phyloP scores from a whole-genome alignment of 2,329 filamentous ascomycete genomes.

The Penicillium sp. region DNA sequence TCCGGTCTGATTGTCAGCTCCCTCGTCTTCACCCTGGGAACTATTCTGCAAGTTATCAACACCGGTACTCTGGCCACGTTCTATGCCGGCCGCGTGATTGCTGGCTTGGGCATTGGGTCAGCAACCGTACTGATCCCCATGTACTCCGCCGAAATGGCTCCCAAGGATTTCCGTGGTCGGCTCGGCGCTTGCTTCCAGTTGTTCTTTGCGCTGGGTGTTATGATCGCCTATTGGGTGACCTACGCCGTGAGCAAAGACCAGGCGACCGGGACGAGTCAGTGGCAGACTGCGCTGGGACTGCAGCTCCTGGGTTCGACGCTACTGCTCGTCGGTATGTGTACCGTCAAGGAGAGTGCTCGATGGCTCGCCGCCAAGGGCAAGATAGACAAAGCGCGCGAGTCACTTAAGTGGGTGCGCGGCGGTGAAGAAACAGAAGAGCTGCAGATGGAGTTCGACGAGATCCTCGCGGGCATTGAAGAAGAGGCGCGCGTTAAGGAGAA shows the following conservation, averaged over 20 bases:
- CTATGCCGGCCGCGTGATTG: constrained; percentile 48
- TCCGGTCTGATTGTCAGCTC: constrained; percentile 46
- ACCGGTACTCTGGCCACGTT: constrained; percentile 44
- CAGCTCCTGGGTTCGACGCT: constrained; percentile 51
- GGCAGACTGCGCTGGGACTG: constrained; percentile 50
- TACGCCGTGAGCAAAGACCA: constrained; percentile 48
- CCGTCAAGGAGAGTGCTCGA: constrained; percentile 49
- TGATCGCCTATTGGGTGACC: constrained; percentile 48
- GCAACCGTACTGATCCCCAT: constrained; percentile 44
- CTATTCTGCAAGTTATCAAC: constrained; percentile 49
- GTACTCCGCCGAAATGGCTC: constrained; percentile 43
- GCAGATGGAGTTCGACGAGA: constrained; percentile 37
- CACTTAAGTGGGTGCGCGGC: constrained; percentile 53
- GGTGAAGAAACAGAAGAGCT: constrained; percentile 41
- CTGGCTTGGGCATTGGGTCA: constrained; percentile 48
- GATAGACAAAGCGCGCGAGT: constrained; percentile 48
- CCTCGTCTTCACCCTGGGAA: constrained; percentile 37
- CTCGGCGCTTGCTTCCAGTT: constrained; percentile 39
- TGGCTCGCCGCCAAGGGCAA: constrained; percentile 50
- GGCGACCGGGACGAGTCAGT: constrained; percentile 42
- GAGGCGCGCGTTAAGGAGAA: constrained; percentile 48
- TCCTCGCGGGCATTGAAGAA: constrained; percentile 48
- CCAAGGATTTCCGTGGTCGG: constrained; percentile 30
- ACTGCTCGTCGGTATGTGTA: constrained; percentile 50
- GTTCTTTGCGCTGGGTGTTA: constrained; percentile 40